A percentile compares a stretch with the other conserved stretches of the same genome.
Evolutionary conservation across 345 rosid species (phyloP).

Genomic region (Zanthoxylum bungeanum): DNA sequence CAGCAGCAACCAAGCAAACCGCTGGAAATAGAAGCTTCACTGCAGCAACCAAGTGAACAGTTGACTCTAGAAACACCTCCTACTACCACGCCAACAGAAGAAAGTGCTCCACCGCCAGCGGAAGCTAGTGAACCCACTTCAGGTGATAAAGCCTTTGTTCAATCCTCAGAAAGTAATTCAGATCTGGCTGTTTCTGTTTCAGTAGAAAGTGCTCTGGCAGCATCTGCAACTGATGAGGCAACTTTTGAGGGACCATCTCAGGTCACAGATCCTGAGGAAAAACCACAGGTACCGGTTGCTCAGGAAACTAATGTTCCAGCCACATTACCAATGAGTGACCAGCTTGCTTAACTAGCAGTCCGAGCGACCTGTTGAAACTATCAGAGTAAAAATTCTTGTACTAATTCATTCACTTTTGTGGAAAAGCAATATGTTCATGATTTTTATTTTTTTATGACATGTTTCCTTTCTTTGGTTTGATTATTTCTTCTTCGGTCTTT

Average conservation of each 20-base stretch:
- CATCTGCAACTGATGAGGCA: constrained; percentile 17
- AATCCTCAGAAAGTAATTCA: constrained; percentile 30
- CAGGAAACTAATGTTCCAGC: constrained; percentile 21
- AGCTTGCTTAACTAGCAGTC: constrained; percentile 4
- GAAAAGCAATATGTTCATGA: background rate
- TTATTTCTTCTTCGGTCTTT: background rate
- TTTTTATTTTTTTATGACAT: background rate
- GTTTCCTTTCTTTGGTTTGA: background rate
- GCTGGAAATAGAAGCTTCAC: constrained; percentile 57
- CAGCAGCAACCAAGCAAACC: constrained; percentile 63
- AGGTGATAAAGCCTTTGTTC: constrained; percentile 30
- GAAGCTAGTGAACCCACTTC: constrained; percentile 38
- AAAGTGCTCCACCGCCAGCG: constrained; percentile 25
- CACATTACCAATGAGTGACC: constrained; percentile 16
- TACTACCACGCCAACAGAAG: constrained; percentile 27
- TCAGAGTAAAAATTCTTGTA: background rate
- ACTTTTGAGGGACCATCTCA: constrained; percentile 18
- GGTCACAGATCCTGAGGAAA: constrained; percentile 30
- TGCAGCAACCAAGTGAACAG: constrained; percentile 52
- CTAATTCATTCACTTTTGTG: constrained; percentile 9
- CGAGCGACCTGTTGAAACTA: background rate
- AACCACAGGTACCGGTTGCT: background rate
- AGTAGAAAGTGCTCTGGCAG: constrained; percentile 24
- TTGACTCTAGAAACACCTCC: constrained; percentile 62
- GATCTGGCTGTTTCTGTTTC: constrained; percentile 27